A percentile compares a stretch with the other conserved stretches of the same genome.
phyloP scores from a whole-genome alignment of 768 basidiomycete genomes.

The Lactarius hatsudake region DNA sequence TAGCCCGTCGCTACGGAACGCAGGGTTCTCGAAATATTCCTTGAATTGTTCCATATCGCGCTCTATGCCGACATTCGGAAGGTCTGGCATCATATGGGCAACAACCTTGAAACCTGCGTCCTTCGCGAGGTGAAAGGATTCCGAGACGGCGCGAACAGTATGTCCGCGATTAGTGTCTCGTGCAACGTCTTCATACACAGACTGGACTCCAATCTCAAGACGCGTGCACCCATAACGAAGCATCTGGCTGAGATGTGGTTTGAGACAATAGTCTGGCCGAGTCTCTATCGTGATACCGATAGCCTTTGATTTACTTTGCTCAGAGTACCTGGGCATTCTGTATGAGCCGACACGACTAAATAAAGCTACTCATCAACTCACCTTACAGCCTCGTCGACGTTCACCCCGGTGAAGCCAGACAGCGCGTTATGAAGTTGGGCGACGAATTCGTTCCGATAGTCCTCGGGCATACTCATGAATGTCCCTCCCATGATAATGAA shows the following conservation, averaged over 20 bases:
- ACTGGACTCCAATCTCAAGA: constrained; percentile 97
- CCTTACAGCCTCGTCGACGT: constrained; percentile 95
- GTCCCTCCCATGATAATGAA: constrained; percentile 98
- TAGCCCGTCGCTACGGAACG: constrained; percentile 93
- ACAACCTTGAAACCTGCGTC: constrained; percentile 99
- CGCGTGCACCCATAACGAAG: constrained; percentile 98
- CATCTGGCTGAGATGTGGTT: constrained; percentile 98
- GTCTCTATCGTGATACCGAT: constrained; percentile 99
- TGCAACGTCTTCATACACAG: constrained; percentile 98
- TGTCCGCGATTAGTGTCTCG: constrained; percentile 98
- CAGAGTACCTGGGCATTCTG: constrained; percentile 69
- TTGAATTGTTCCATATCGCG: constrained; percentile 98
- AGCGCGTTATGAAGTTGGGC: constrained; percentile 97
- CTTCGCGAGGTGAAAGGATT: constrained; percentile 96
- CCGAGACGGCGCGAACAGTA: constrained; percentile 94
- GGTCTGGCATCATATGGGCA: constrained; percentile 99
- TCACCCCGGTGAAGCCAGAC: constrained; percentile 88
- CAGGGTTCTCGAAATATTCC: constrained; percentile 98
- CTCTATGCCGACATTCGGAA: constrained; percentile 96
- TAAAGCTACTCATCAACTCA: constrained; percentile 33
- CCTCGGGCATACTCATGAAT: constrained; percentile 99
- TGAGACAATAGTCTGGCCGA: constrained; percentile 94
- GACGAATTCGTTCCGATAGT: constrained; percentile 89
- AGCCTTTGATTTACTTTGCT: constrained; percentile 96
- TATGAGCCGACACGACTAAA: constrained; percentile 1